Evolutionary conservation across 179 eudicot genomes (phyloP).

Genomic region (Silene coronaria): DNA sequence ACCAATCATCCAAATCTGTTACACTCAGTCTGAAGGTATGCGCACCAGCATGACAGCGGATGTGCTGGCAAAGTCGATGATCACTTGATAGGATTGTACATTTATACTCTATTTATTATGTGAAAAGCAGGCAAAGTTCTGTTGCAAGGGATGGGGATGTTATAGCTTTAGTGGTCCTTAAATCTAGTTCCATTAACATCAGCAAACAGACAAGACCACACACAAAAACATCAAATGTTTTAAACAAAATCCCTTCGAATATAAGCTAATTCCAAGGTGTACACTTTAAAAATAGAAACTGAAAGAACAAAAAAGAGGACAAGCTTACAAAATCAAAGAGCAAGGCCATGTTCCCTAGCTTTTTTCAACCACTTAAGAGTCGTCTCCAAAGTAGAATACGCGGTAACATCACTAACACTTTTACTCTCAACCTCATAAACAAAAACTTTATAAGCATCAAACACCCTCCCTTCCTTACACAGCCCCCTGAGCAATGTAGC

Average conservation of each 20-base stretch:
- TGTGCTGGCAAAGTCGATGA: too few species aligned
- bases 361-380: conserved; percentile 82
- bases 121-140: too few species aligned
- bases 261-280: too few species aligned
- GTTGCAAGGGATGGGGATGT: too few species aligned
- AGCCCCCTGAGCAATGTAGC: conserved; percentile 72
- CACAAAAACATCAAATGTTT: too few species aligned
- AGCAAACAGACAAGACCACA: too few species aligned
- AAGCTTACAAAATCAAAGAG: conserved; percentile 29
- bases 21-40: background rate
- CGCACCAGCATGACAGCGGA: too few species aligned
- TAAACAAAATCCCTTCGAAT: too few species aligned
- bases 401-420: conserved; percentile 64
- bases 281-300: conserved; percentile 28
- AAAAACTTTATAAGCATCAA: conserved; percentile 84
- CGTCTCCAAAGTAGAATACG: conserved; percentile 68
- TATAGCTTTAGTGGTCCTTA: too few species aligned
- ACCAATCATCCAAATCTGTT: too few species aligned
- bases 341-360: conserved; percentile 55
- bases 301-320: conserved; percentile 1
- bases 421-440: conserved; percentile 80
- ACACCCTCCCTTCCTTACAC: conserved; percentile 68
- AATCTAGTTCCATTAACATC: too few species aligned
- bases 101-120: too few species aligned
- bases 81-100: background rate